phyloP scores from a whole-genome alignment of 2,329 filamentous ascomycete genomes.

The Colletotrichum karsti region DNA sequence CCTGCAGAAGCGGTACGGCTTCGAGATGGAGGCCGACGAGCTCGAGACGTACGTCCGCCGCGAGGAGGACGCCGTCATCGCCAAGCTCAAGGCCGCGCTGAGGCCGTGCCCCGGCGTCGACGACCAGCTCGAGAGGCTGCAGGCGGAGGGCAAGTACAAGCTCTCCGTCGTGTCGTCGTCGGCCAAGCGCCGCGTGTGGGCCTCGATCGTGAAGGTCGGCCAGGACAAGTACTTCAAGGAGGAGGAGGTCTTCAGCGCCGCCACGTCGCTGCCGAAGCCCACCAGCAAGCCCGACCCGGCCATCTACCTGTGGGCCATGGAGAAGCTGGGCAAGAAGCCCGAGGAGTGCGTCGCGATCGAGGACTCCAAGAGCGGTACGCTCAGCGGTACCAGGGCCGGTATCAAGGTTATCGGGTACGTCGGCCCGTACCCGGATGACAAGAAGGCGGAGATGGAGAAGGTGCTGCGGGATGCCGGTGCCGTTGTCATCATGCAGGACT shows the following conservation, averaged over 20 bases:
- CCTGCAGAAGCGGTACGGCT: slow-evolving; percentile 79
- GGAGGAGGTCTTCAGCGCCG: slow-evolving; percentile 82
- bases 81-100: slow-evolving; percentile 76
- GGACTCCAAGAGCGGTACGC: slow-evolving; percentile 87
- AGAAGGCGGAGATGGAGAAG: slow-evolving; percentile 72
- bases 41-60: slow-evolving; percentile 76
- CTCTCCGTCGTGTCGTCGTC: slow-evolving; percentile 85
- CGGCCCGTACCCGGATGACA: slow-evolving; percentile 73
- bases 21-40: slow-evolving; percentile 73
- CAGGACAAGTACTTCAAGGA: slow-evolving; percentile 83
- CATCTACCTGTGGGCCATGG: slow-evolving; percentile 82
- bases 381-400: slow-evolving; percentile 76
- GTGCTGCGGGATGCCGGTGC: slow-evolving; percentile 69
- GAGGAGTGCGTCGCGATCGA: slow-evolving; percentile 83
- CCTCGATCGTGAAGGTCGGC: slow-evolving; percentile 80
- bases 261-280: slow-evolving; percentile 79
- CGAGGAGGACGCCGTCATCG: slow-evolving; percentile 86
- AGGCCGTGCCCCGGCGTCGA: slow-evolving; percentile 75
- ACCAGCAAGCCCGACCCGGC: slow-evolving; percentile 92
- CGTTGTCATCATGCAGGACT: slow-evolving; percentile 68
- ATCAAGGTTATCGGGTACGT: slow-evolving; percentile 89
- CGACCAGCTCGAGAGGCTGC: slow-evolving; percentile 72
- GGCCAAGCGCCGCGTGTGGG: slow-evolving; percentile 79
- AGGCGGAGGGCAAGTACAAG: slow-evolving; percentile 68
- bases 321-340: slow-evolving; percentile 76